Conservation (phyloP, 2,329 filamentous ascomycete genomes). For the Tolypocladium pustulatum region DNA sequence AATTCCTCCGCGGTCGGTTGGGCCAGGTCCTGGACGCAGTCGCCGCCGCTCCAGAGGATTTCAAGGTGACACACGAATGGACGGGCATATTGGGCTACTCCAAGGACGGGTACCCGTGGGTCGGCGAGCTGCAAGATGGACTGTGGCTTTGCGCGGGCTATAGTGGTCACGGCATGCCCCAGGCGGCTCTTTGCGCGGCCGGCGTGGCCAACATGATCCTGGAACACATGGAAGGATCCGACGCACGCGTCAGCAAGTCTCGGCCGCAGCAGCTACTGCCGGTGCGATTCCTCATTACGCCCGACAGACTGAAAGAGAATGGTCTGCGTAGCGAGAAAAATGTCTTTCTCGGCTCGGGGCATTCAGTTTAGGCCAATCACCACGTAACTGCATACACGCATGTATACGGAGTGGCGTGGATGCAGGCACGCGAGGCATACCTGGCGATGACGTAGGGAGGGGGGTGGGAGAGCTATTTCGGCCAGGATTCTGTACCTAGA, state of each 20-base stretch:
- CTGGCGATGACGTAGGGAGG: background rate
- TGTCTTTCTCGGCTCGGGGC: background rate
- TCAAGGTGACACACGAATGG: background rate
- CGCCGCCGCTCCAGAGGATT: background rate
- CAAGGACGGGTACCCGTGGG: background rate
- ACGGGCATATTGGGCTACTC: background rate
- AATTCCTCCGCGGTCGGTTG: background rate
- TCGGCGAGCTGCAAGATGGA: background rate
- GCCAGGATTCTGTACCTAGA: background rate
- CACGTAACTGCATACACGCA: background rate
- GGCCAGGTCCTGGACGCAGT: background rate
- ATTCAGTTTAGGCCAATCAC: background rate
- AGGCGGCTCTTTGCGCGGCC: background rate
- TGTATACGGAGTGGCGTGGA: background rate
- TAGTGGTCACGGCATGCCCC: background rate
- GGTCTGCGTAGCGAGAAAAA: background rate
- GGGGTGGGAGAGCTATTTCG: too few relatives aligned
- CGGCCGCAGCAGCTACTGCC: background rate
- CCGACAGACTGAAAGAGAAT: background rate
- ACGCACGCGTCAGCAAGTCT: background rate
- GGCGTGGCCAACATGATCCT: background rate
- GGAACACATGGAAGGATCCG: background rate
- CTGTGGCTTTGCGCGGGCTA: background rate
- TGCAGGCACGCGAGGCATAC: background rate
- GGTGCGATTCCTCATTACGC: background rate